These are phyloP conservation scores for carrot (Daucus carota) DNA, from an alignment of 129 eudicot species.

Conservation along the genomic window DNA sequence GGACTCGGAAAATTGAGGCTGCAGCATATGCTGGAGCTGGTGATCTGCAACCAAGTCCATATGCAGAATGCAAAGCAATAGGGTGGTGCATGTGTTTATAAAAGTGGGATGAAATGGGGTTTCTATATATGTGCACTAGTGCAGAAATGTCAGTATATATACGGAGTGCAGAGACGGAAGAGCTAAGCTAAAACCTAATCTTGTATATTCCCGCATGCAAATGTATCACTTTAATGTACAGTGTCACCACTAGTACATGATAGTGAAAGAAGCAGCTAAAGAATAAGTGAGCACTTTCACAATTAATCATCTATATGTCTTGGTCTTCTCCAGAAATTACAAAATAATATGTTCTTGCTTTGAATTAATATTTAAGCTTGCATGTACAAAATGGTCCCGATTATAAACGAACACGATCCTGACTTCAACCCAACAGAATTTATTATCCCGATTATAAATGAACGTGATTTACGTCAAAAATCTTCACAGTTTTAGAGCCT, in stretches of 20 bases:
- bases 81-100: neutral
- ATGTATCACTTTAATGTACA: constrained; percentile 2
- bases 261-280: constrained; percentile 8
- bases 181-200: neutral
- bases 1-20: neutral
- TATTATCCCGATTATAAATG: too few relatives aligned
- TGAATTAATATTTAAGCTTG: too few relatives aligned
- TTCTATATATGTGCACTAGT: neutral
- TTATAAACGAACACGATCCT: too few relatives aligned
- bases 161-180: neutral
- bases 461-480: too few relatives aligned
- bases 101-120: neutral
- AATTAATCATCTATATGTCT: neutral
- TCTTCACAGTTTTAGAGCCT: too few relatives aligned
- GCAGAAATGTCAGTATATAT: neutral
- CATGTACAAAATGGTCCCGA: too few relatives aligned
- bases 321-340: neutral
- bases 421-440: too few relatives aligned
- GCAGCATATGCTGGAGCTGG: neutral
- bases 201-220: constrained; percentile 9
- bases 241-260: neutral
- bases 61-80: neutral
- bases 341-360: too few relatives aligned
- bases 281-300: constrained; percentile 2
- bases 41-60: neutral